Base-by-base conservation (phyloP, 2,329 filamentous ascomycete species). In the Teratosphaeriaceae sp. region DNA sequence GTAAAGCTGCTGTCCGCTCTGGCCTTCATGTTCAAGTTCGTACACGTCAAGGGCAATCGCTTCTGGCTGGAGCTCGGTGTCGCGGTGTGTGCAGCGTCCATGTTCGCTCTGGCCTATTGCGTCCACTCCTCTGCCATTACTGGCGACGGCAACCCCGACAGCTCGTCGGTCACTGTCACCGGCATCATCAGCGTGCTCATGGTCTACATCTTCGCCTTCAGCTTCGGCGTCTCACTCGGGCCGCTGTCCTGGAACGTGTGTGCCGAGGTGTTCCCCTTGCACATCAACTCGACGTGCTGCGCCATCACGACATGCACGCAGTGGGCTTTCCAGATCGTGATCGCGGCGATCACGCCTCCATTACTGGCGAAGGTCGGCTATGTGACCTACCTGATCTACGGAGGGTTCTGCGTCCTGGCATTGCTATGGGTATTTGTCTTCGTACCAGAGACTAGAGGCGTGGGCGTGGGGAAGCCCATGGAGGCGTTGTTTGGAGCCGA, bases 1-100 rank as follows among this genome's bases (percentile, higher is more conserved):
- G 46, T 55, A 21, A 54, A 54, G 29, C 41, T 56, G 34, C 41
- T 51, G 11, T 45, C 46, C 21, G 46, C 44, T 9, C 45, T 53
- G 9, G 43, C 51, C 31, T 50, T 52, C 42, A 51, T 53, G 45
- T 47, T 54, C 39, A 42, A 44, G 20, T 46, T 43, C 26, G 40
- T 47, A 11, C 33, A 43, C 33, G 20, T 39, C 8, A 44, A 45
- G 7, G 51, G 51, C 18, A 49, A 48, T 13, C 45, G 42, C 15
- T 50, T 47, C 39, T 52, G 47, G 45, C 47, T 53, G 9, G 43
- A 45, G 36, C 38, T 43, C 19, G 49, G 49, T 21, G 21, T 29
- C 8, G 39, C 5, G 8, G 39, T 35, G 5, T 42, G 39, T 20
- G 42, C 46, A 12, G 30, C 33, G 11, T 41, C 47, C 4, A 51